phyloP scores from a whole-genome alignment of 1,284 basidiomycete genomes.

The Phlebopus sp. region DNA sequence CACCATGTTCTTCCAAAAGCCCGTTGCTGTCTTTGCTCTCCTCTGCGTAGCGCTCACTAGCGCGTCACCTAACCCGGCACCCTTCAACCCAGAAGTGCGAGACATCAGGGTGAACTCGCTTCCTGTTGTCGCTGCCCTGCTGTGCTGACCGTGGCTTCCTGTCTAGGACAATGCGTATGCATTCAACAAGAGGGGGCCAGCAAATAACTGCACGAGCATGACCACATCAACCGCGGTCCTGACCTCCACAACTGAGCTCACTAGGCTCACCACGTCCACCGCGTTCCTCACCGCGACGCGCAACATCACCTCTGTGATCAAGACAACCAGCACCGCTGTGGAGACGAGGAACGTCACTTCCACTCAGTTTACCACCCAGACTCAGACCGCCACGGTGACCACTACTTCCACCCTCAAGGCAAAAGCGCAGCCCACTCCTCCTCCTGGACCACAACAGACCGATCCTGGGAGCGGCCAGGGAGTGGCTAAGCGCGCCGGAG shows the following conservation, averaged over 20 bases:
- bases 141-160: neutral
- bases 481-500: neutral
- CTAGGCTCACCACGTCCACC: slow-evolving; percentile 1
- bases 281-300: neutral
- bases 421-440: neutral
- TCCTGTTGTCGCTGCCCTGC: neutral
- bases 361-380: neutral
- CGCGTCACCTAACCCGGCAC: slow-evolving; percentile 1
- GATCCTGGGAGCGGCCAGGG: neutral
- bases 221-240: neutral
- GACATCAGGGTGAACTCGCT: neutral
- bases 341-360: neutral
- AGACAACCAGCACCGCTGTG: neutral
- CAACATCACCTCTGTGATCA: neutral
- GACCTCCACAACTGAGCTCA: neutral
- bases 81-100: neutral
- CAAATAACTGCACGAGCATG: neutral
- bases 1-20: slow-evolving; percentile 1
- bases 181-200: neutral
- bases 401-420: neutral
- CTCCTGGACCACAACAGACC: neutral
- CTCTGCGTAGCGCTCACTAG: slow-evolving; percentile 1
- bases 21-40: slow-evolving; percentile 1
- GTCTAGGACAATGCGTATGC: neutral
- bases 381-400: neutral